phyloP scores from a whole-genome alignment of 1,284 basidiomycete species.

The Melampsora americana region DNA sequence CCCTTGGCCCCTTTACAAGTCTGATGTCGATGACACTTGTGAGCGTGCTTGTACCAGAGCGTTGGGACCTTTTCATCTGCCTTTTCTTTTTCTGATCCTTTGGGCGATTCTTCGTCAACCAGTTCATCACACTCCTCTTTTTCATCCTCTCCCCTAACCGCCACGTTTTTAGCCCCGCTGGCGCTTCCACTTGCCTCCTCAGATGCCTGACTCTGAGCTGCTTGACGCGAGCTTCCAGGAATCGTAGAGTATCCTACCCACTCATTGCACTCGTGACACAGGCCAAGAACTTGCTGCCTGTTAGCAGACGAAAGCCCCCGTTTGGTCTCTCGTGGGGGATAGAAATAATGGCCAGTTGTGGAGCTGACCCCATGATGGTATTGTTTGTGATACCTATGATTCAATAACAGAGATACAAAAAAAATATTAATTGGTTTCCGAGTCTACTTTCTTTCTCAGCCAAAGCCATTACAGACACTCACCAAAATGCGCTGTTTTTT shows the following conservation, averaged over 20 bases:
- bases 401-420: not conserved
- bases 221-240: conserved; percentile 6
- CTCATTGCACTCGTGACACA: conserved; percentile 37
- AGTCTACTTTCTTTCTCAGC: not conserved
- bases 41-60: conserved; percentile 44
- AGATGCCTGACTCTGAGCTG: not conserved
- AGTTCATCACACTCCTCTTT: not conserved
- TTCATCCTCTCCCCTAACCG: not conserved
- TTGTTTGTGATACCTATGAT: conserved; percentile 40
- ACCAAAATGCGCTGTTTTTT: conserved; percentile 44
- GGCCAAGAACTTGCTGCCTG: conserved; percentile 31
- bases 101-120: not conserved
- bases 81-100: not conserved
- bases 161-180: not conserved
- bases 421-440: not conserved
- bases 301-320: conserved; percentile 37
- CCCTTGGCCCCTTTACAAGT: conserved; percentile 45
- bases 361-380: conserved; percentile 42
- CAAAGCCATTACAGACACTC: not conserved
- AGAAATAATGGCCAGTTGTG: conserved; percentile 42
- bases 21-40: conserved; percentile 44
- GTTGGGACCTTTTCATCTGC: conserved; percentile 27
- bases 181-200: not conserved
- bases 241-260: conserved; percentile 39
- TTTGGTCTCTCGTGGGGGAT: conserved; percentile 36